Conservation (phyloP, 441 rosid species). For the Aleurites moluccanus region DNA sequence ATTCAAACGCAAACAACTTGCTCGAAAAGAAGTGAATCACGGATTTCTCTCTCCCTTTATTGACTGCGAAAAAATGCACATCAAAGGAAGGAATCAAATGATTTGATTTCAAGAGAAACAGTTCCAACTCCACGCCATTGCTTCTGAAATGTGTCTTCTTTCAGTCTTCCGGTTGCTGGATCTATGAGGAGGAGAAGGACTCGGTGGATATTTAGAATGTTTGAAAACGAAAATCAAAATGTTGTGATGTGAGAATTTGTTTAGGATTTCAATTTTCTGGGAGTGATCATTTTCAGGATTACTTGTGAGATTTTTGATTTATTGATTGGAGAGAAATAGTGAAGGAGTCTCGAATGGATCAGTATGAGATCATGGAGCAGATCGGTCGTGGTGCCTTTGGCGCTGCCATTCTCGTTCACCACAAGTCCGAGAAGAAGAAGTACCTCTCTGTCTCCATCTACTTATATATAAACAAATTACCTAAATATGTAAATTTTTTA, state of each 20-base stretch:
- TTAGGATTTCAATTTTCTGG: not conserved
- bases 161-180: not conserved
- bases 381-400: slow-evolving; percentile 99
- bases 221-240: not conserved
- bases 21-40: slow-evolving; percentile 11
- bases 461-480: not conserved
- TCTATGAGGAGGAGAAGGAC: slow-evolving; percentile 4
- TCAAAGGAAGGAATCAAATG: not conserved
- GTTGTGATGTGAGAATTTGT: not conserved
- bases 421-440: slow-evolving; percentile 93
- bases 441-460: slow-evolving; percentile 14
- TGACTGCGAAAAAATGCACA: not conserved
- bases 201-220: slow-evolving; percentile 3
- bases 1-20: not conserved
- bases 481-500: not conserved
- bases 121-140: not conserved
- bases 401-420: slow-evolving; percentile 90
- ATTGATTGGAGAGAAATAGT: not conserved
- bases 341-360: slow-evolving; percentile 97
- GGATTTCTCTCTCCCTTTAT: not conserved
- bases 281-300: not conserved
- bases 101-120: not conserved
- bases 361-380: slow-evolving; percentile 98
- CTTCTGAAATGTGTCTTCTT: not conserved
- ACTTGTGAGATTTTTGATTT: not conserved